Base-by-base conservation (phyloP, 768 basidiomycete genomes). In the Dentipellis fragilis region DNA sequence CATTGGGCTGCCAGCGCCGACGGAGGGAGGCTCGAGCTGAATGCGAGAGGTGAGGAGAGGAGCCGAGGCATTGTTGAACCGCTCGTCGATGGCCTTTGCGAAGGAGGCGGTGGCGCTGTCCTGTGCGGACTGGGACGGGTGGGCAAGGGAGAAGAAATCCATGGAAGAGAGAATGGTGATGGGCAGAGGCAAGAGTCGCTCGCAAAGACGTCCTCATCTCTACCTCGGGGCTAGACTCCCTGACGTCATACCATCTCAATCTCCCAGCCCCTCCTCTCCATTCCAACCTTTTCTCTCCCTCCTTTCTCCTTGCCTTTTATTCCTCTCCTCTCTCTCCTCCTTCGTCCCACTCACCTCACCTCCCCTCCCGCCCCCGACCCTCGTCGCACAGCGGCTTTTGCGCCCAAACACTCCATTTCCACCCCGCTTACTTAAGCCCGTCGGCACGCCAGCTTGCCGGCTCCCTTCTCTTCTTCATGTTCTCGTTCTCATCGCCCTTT, bases 61-160 rank as follows among this genome's bases (percentile, higher is more conserved):
- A 16, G 61, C 59, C 63, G 61, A 29, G 58, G 58, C 46, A 54
- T 49, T 56, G 59, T 61, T 61, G 66, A 78, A 80, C 52, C 79
- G 69, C 21, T 71, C 63, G 29, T 73, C 71, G 58, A 84, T 77
- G 40, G 81, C 82, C 51, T 75, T 71, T 4, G 82, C 81, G 63
- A 84, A 84, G 39, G 71, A 62, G 63, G 73, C 70, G 58, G 72
- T 68, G 21, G 66, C 55, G 57, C 68, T 69, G 29, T 59, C 58
- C 21, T 62, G 54, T 29, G 48, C 59, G 14, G 61, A 60, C 6
- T 56, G 52, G 21, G 51, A 22, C 16, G 34, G 22, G 45, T 60
- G 61, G 4, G 54, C 50, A 16, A 60, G 59, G 52, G 61, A 57
- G 47, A 62, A 62, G 61, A 62, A 62, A 51, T 62, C 61, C 61